Percentiles rank a stretch among this genome's conserved stretches.
Conservation (phyloP, 192 early-diverging fungal species). For the Coemansia sp. region DNA sequence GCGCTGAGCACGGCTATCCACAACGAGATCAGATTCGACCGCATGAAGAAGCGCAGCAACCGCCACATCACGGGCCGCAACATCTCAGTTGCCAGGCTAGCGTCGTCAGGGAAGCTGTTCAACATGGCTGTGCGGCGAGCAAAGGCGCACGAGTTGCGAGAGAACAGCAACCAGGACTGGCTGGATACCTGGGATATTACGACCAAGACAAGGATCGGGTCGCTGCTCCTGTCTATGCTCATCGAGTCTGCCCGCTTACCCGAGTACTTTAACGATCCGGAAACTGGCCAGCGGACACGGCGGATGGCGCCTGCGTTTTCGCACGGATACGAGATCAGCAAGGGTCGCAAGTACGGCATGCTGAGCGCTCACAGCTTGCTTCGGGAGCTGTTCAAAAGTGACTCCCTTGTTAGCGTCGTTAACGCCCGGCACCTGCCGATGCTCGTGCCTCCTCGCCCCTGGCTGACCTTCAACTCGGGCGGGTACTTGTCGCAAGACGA, state of each 20-base stretch:
- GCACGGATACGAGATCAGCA: constrained; percentile 65
- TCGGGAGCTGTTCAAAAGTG: constrained; percentile 66
- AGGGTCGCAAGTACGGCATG: constrained; percentile 73
- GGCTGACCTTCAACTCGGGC: constrained; percentile 84
- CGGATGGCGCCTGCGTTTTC: constrained; percentile 78
- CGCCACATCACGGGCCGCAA: constrained; percentile 58
- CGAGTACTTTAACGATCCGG: constrained; percentile 61
- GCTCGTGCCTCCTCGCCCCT: constrained; percentile 90
- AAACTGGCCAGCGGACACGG: constrained; percentile 59
- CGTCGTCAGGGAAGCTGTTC: constrained; percentile 77
- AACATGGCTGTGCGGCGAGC: constrained; percentile 77
- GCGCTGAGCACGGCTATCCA: constrained; percentile 78
- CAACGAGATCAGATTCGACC: constrained; percentile 78
- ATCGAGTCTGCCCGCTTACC: constrained; percentile 75
- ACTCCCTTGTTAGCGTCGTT: constrained; percentile 62
- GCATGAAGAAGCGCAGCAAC: constrained; percentile 72
- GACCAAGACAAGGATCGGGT: constrained; percentile 62
- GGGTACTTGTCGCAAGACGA: constrained; percentile 80
- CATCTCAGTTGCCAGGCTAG: constrained; percentile 68
- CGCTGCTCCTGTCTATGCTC: constrained; percentile 63
- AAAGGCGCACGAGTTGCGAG: constrained; percentile 61
- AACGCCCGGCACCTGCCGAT: constrained; percentile 88
- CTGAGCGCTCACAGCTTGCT: constrained; percentile 71
- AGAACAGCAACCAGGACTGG: constrained; percentile 62
- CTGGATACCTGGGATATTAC: constrained; percentile 69